Evolutionary conservation across 2,329 filamentous ascomycete species (phyloP).

Genomic region (Ophiostoma quercus): DNA sequence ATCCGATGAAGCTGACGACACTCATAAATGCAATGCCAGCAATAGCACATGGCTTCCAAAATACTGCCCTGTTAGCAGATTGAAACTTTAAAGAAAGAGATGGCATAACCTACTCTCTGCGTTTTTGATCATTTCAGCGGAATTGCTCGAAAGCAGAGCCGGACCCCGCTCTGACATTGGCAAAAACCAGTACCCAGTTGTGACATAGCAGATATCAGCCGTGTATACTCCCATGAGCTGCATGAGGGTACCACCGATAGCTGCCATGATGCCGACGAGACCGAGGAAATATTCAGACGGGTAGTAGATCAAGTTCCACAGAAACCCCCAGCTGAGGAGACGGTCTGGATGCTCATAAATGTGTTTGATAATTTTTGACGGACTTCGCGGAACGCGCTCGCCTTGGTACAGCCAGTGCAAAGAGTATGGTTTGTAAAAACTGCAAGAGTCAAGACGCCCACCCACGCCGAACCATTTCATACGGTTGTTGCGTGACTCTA

Average conservation of each 20-base stretch:
- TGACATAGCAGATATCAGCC: slow-evolving; percentile 28
- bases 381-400: neutral
- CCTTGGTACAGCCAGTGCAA: neutral
- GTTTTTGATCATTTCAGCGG: neutral
- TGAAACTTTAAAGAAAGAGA: neutral
- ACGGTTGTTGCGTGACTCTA: neutral
- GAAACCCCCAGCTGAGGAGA: slow-evolving; percentile 19
- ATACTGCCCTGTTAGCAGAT: slow-evolving; percentile 17
- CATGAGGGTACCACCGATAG: slow-evolving; percentile 30
- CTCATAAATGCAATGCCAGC: slow-evolving; percentile 30
- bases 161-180: slow-evolving; percentile 22
- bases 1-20: slow-evolving; percentile 29
- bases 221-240: slow-evolving; percentile 31
- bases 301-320: slow-evolving; percentile 29
- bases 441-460: neutral
- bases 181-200: slow-evolving; percentile 26
- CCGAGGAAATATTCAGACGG: slow-evolving; percentile 24
- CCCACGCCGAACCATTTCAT: neutral
- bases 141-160: slow-evolving; percentile 23
- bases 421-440: neutral
- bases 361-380: neutral
- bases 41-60: slow-evolving; percentile 29
- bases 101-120: neutral
- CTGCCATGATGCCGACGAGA: slow-evolving; percentile 41
- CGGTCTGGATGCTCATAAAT: slow-evolving; percentile 5